Evolutionary conservation across 129 eudicot species (phyloP).

Genomic region (Kitagawia praeruptora): DNA sequence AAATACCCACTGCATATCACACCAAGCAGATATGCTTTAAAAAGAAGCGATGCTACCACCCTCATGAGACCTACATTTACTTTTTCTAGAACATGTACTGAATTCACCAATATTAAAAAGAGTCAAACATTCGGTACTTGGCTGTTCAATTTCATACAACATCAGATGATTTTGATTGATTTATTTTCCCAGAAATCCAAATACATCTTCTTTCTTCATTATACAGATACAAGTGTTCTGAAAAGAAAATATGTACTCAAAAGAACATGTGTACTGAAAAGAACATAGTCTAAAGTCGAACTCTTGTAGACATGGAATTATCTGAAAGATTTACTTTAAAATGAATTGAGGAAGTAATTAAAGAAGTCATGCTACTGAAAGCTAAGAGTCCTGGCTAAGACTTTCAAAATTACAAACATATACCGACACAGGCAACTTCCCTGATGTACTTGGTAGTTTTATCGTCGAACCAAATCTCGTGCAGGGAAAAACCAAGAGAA

Average conservation of each 20-base stretch:
- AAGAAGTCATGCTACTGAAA: background rate
- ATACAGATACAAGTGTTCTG: too few species aligned
- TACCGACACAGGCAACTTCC: background rate
- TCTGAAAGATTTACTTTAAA: background rate
- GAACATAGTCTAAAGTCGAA: too few species aligned
- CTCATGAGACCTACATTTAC: too few species aligned
- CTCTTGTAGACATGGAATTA: background rate
- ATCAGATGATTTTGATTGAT: background rate
- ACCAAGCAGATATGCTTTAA: too few species aligned
- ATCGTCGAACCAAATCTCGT: too few species aligned
- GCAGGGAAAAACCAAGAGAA: too few species aligned
- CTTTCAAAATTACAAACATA: background rate
- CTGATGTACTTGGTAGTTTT: too few species aligned
- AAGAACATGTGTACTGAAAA: too few species aligned
- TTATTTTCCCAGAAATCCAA: background rate
- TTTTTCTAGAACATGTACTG: background rate
- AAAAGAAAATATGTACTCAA: too few species aligned
- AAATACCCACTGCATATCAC: background rate
- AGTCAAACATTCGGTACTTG: background rate
- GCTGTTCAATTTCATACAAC: background rate
- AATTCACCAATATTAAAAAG: background rate
- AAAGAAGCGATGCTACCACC: background rate
- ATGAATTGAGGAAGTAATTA: background rate
- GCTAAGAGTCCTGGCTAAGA: too few species aligned
- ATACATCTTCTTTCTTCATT: background rate